These are phyloP conservation scores for Mollisia scopiformis DNA, from an alignment of 2,329 filamentous ascomycete species.

Conservation along the genomic window DNA sequence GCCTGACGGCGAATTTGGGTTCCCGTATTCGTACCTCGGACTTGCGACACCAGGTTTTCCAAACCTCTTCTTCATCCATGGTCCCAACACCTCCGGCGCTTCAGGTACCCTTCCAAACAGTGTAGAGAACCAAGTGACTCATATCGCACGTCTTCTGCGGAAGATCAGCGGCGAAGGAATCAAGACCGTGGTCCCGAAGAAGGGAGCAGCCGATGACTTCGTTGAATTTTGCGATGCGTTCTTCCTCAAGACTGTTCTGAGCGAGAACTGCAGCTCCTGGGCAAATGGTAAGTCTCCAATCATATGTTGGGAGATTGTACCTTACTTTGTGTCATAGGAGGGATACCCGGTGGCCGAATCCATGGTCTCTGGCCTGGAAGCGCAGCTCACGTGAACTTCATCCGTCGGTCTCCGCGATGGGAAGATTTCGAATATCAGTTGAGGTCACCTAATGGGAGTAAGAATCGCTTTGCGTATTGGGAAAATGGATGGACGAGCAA, in stretches of 20 bases:
- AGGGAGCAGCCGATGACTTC: conserved; percentile 66
- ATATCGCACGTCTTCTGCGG: conserved; percentile 67
- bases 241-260: conserved; percentile 56
- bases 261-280: conserved; percentile 70
- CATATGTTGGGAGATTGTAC: neutral
- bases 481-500: conserved; percentile 68
- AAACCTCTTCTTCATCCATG: conserved; percentile 67
- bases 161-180: conserved; percentile 70
- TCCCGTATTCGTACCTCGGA: conserved; percentile 68
- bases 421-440: conserved; percentile 63
- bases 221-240: conserved; percentile 60
- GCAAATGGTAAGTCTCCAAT: conserved; percentile 57
- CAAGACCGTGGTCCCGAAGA: conserved; percentile 58
- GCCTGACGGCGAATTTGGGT: conserved; percentile 36
- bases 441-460: conserved; percentile 44
- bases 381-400: conserved; percentile 61
- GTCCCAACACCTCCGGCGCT: conserved; percentile 60
- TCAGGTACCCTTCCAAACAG: conserved; percentile 70
- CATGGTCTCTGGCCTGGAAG: conserved; percentile 73
- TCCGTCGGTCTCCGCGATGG: conserved; percentile 59
- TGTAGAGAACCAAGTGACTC: conserved; percentile 67
- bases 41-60: conserved; percentile 66
- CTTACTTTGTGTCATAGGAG: conserved; percentile 28
- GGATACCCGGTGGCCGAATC: conserved; percentile 61
- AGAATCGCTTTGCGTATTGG: conserved; percentile 58